These are phyloP conservation scores for Dactylella cylindrospora DNA, from an alignment of 2,329 filamentous ascomycete species.

Conservation along the genomic window DNA sequence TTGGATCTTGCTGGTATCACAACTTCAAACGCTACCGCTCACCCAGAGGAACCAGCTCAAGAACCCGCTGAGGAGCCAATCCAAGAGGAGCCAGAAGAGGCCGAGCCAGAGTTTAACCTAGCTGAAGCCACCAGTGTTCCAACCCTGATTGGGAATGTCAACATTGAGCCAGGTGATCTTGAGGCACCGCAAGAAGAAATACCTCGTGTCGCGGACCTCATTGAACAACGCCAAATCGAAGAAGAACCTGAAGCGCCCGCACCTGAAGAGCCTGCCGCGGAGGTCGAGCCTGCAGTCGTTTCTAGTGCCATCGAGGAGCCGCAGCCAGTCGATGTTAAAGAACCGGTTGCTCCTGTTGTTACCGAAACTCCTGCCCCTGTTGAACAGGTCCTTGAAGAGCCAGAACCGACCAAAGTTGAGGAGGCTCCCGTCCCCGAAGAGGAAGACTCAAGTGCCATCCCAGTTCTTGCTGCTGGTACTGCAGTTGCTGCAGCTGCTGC, in stretches of 20 bases:
- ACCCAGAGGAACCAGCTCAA: not conserved
- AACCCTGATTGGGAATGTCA: conserved; percentile 33
- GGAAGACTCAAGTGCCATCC: conserved; percentile 14
- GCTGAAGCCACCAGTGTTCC: conserved; percentile 28
- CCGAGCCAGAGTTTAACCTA: conserved; percentile 25
- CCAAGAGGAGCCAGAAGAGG: conserved; percentile 9
- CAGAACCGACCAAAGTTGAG: too few relatives aligned
- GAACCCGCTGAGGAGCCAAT: too few relatives aligned
- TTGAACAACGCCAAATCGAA: conserved; percentile 4
- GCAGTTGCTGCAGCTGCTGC: conserved; percentile 19
- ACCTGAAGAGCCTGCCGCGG: not conserved
- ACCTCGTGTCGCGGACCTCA: conserved; percentile 32
- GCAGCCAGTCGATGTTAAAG: not conserved
- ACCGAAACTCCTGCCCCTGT: too few relatives aligned
- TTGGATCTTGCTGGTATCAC: conserved; percentile 6
- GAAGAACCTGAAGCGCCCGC: not conserved
- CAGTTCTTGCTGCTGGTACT: conserved; percentile 18
- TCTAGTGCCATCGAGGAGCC: too few relatives aligned
- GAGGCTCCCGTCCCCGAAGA: not conserved
- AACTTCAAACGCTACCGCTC: conserved; percentile 9
- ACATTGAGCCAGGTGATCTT: conserved; percentile 22
- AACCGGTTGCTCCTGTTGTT: conserved; percentile 2
- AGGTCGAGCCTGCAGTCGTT: conserved; percentile 8
- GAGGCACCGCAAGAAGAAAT: conserved; percentile 30
- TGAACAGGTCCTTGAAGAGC: conserved; percentile 5